Percentiles rank a stretch among this genome's conserved stretches.
Evolutionary conservation across 805 yeast species (phyloP).

Genomic region (Candida odintsovae): DNA sequence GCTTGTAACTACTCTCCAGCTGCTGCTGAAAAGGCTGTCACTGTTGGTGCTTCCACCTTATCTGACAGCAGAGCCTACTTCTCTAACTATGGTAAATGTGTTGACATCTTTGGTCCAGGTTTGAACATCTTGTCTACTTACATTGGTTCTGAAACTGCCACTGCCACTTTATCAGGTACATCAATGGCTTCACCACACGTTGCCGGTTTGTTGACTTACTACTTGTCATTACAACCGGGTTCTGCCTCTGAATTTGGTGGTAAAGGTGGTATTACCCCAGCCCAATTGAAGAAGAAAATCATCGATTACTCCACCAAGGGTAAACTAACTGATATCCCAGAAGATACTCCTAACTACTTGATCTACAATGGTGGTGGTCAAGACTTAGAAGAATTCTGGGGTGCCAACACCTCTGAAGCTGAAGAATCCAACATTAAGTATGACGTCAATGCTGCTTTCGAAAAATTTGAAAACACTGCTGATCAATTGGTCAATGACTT

Average conservation of each 20-base stretch:
- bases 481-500: conserved; percentile 8
- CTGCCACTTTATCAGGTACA: conserved; percentile 87
- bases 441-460: conserved; percentile 15
- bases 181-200: conserved; percentile 99
- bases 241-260: conserved; percentile 56
- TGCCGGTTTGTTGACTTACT: conserved; percentile 87
- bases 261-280: conserved; percentile 55
- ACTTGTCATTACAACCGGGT: conserved; percentile 78
- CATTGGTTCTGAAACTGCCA: conserved; percentile 69
- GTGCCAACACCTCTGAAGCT: conserved; percentile 1
- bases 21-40: conserved; percentile 73
- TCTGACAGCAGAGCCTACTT: conserved; percentile 90
- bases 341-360: conserved; percentile 70
- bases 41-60: conserved; percentile 92
- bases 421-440: conserved; percentile 1
- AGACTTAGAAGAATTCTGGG: conserved; percentile 37
- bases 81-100: conserved; percentile 94
- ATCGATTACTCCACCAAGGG: conserved; percentile 62
- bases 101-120: conserved; percentile 96
- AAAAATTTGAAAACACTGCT: conserved; percentile 17
- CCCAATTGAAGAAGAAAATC: conserved; percentile 70
- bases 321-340: conserved; percentile 56
- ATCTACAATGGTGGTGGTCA: conserved; percentile 82
- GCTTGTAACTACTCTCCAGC: conserved; percentile 95
- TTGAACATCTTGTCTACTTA: conserved; percentile 80